Percentiles rank a stretch among this genome's conserved stretches.
Evolutionary conservation across 805 yeast species (phyloP).

Genomic region (Candida coleopterorum): DNA sequence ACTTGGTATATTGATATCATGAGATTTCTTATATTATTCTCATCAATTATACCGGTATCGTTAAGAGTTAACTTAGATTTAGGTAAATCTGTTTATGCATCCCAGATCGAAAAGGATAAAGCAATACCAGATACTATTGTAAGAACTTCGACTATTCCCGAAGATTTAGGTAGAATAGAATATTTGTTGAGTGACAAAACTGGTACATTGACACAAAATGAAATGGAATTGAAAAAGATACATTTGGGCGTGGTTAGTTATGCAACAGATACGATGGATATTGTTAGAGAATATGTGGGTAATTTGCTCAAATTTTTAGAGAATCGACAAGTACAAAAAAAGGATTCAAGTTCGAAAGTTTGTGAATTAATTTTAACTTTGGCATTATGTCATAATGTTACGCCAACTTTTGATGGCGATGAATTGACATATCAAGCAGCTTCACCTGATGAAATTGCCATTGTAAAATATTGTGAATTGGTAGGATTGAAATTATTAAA

Average conservation of each 20-base stretch:
- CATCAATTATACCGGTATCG: conserved; percentile 95
- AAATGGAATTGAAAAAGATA: conserved; percentile 91
- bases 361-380: conserved; percentile 76
- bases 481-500: conserved; percentile 78
- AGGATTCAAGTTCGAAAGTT: conserved; percentile 68
- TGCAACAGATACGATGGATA: conserved; percentile 87
- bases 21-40: conserved; percentile 86
- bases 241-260: conserved; percentile 92
- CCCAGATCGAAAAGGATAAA: conserved; percentile 85
- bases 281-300: conserved; percentile 66
- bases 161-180: conserved; percentile 93
- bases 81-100: conserved; percentile 93
- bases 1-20: conserved; percentile 89
- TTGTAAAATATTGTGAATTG: conserved; percentile 82
- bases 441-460: conserved; percentile 97
- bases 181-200: conserved; percentile 91
- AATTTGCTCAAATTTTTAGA: conserved; percentile 19
- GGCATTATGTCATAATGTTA: conserved; percentile 95
- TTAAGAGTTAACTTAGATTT: conserved; percentile 90
- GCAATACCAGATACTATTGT: conserved; percentile 85
- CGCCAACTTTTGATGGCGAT: conserved; percentile 65
- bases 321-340: conserved; percentile 36
- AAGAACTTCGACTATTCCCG: conserved; percentile 96
- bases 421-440: conserved; percentile 84
- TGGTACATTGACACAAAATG: conserved; percentile 96